Conservation (phyloP, 148 eudicot genomes). For the Simmondsia chinensis region DNA sequence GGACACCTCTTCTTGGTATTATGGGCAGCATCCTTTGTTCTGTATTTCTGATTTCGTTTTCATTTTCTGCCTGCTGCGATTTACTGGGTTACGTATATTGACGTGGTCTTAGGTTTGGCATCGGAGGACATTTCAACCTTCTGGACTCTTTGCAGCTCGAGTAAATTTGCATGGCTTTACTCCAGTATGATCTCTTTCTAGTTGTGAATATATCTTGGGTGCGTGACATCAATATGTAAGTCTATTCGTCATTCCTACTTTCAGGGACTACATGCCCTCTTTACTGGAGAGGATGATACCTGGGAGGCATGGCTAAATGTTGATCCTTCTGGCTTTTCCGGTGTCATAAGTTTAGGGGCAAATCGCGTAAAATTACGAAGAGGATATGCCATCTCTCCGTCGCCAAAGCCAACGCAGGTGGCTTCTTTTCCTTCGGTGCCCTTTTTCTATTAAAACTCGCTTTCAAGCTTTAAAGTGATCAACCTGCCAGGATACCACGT, state of each 20-base stretch:
- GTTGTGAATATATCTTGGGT: slow-evolving; percentile 1
- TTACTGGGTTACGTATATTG: too few relatives aligned
- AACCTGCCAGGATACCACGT: too few relatives aligned
- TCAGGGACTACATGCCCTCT: slow-evolving; percentile 89
- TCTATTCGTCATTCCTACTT: neutral
- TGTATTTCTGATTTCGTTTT: too few relatives aligned
- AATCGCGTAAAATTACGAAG: slow-evolving; percentile 74
- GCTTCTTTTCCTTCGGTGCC: slow-evolving; percentile 2
- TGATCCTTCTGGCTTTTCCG: slow-evolving; percentile 79
- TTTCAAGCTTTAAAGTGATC: neutral
- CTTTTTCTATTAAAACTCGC: neutral
- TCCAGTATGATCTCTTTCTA: slow-evolving; percentile 37
- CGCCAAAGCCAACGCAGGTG: slow-evolving; percentile 95
- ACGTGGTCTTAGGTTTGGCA: slow-evolving; percentile 74
- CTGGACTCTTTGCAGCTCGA: slow-evolving; percentile 98
- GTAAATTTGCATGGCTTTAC: slow-evolving; percentile 90
- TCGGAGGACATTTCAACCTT: slow-evolving; percentile 87
- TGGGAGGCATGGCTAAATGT: slow-evolving; percentile 96
- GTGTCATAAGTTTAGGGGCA: slow-evolving; percentile 49
- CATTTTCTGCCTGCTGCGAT: too few relatives aligned
- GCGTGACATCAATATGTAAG: slow-evolving; percentile 1
- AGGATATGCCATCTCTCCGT: slow-evolving; percentile 83
- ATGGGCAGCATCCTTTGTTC: too few relatives aligned
- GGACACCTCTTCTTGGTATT: too few relatives aligned
- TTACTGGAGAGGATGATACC: slow-evolving; percentile 92